Evolutionary conservation across 2,329 filamentous ascomycete species (phyloP), one percentile per base, ranked within the genome.

Genomic region (Berkeleyomyces basicola): DNA sequence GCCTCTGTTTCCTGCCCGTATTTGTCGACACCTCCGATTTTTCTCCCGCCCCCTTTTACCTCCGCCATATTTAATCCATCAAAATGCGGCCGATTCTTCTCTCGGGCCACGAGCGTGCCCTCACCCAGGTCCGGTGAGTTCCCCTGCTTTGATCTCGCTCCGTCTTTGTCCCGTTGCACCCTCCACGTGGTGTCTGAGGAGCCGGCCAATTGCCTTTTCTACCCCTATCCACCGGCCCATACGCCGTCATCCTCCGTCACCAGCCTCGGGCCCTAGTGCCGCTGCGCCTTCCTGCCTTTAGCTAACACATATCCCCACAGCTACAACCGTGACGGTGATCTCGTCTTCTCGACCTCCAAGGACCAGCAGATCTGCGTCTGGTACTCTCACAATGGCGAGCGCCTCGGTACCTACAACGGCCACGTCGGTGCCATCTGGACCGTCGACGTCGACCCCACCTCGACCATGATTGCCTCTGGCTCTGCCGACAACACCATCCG

Each of bases 341-440:
- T 97, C 68, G 85, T 97, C 73, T 96, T 97, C 80, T 96, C 91
- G 67, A 88, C 90, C 66, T 84, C 90, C 69, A 97, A 97, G 79
- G 92, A 97, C 76, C 92, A 96, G 77, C 84, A 95, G 72, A 90
- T 96, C 71, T 96, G 92, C 81, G 92, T 84, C 68, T 99, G 93
- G 93, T 97, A 84, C 78, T 87, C 90, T 68, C 90, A 95, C 79
- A 99, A 99, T 76, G 93, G 93, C 78, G 93, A 99, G 81, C 88
- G 93, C 71, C 82, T 97, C 71, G 93, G 93, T 71, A 93, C 92
- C 70, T 99, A 97, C 79, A 86, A 89, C 73, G 93, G 93, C 74
- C 93, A 99, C 78, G 87, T 95, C 75, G 93, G 93, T 77, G 92
- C 93, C 70, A 88, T 99, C 79, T 99, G 93, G 93, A 96, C 93